Evolutionary conservation across 768 basidiomycete genomes (phyloP).

Genomic region (Tephrocybe rancida): DNA sequence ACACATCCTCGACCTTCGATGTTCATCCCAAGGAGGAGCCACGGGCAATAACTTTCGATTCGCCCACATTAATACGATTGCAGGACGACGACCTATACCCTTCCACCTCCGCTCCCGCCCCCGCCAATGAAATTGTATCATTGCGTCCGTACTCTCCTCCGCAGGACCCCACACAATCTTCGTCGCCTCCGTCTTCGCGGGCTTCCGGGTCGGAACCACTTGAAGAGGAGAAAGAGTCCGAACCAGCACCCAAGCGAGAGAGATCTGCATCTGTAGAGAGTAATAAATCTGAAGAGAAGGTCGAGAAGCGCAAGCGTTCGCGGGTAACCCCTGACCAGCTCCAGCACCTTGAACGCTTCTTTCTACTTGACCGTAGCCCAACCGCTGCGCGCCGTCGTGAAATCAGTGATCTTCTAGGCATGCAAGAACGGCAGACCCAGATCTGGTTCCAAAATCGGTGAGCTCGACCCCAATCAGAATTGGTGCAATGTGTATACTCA

Average conservation of each 20-base stretch:
- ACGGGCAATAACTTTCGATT: slow-evolving; percentile 21
- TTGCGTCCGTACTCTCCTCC: slow-evolving; percentile 22
- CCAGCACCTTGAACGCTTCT: slow-evolving; percentile 72
- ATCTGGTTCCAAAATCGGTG: slow-evolving; percentile 91
- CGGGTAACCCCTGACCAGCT: slow-evolving; percentile 83
- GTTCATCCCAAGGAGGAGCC: slow-evolving; percentile 21
- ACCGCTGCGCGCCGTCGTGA: slow-evolving; percentile 71
- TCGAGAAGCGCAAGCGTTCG: slow-evolving; percentile 73
- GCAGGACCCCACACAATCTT: neutral
- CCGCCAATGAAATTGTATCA: slow-evolving; percentile 18
- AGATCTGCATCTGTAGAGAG: slow-evolving; percentile 29
- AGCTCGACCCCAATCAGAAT: slow-evolving; percentile 11
- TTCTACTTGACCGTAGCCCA: slow-evolving; percentile 69
- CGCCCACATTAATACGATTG: slow-evolving; percentile 10
- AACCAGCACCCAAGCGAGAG: slow-evolving; percentile 37
- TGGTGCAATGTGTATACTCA: neutral
- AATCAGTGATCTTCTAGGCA: slow-evolving; percentile 72
- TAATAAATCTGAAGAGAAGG: slow-evolving; percentile 49
- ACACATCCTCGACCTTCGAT: slow-evolving; percentile 13
- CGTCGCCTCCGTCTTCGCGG: slow-evolving; percentile 12
- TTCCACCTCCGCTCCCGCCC: slow-evolving; percentile 13
- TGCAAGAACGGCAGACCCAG: slow-evolving; percentile 87
- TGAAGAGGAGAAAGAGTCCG: slow-evolving; percentile 35
- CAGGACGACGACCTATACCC: neutral
- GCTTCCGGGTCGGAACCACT: slow-evolving; percentile 17